Base-by-base conservation (phyloP, 2,329 filamentous ascomycete genomes). In the Exophiala aquamarina region DNA sequence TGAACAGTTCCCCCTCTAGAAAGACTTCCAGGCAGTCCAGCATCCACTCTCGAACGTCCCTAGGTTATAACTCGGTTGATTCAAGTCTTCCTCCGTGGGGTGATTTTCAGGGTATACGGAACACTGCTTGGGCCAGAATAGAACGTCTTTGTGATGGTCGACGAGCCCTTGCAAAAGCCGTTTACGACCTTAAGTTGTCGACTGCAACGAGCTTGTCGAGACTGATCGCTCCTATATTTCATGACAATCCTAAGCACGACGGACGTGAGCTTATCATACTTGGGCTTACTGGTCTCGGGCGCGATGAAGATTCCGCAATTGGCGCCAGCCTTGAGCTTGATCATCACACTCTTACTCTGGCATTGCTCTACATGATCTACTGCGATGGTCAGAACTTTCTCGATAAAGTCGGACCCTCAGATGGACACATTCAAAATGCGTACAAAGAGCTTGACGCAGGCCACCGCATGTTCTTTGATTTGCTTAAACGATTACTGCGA, bases 141-240 rank as follows among this genome's bases (percentile, higher is more conserved):
- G 56, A 67, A 29, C 61, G 64, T 7, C 59, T 62, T 2, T 34
- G 51, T 7, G 73, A 79, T 50, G 63, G 72, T 4, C 50, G 53
- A 14, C 56, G 57, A 17, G 50, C 69, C 17, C 51, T 71, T 31
- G 62, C 61, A 3, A 68, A 56, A 44, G 45, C 47, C 17, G 37
- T 56, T 17, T 56, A 49, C 29, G n/a, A n/a, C n/a, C n/a, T n/a
- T n/a, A n/a, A n/a, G n/a, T n/a, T n/a, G n/a, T n/a, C n/a, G n/a
- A n/a, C n/a, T n/a, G n/a, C n/a, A n/a, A n/a, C n/a, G n/a, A n/a
- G n/a, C n/a, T n/a, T n/a, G 34, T 56, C 14, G 33, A 42, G 3
- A 8, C n/a, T 6, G 37, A 44, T 5, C 19, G n/a, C 15, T 55
- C 11, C 32, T 20, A 17, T 4, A n/a, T 1, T 49, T 48, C 19